Evolutionary conservation across 2,329 filamentous ascomycete genomes (phyloP).

Genomic region (Fusarium sp.): DNA sequence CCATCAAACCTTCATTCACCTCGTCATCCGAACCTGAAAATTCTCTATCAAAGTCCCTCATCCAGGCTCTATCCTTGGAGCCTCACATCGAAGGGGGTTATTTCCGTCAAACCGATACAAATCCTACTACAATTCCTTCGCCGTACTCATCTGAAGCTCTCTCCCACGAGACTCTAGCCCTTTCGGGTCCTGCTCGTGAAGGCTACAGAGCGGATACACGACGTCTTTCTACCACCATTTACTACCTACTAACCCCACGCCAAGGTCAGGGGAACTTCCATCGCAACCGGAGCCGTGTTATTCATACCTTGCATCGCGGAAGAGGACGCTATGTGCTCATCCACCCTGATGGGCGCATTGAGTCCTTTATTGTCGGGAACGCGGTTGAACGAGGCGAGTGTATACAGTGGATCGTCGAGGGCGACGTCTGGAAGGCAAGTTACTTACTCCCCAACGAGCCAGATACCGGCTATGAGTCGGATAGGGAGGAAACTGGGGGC

Average conservation of each 20-base stretch:
- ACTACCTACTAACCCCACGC: constrained; percentile 68
- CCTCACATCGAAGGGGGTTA: constrained; percentile 72
- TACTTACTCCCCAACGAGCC: constrained; percentile 57
- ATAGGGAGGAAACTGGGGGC: constrained; percentile 54
- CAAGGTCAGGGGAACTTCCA: constrained; percentile 69
- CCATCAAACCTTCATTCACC: constrained; percentile 27
- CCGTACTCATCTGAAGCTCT: constrained; percentile 49
- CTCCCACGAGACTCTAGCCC: constrained; percentile 47
- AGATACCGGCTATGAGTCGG: constrained; percentile 36
- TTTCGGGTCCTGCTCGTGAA: constrained; percentile 46
- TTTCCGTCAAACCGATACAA: constrained; percentile 69
- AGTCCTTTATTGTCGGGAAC: constrained; percentile 70
- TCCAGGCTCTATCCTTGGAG: constrained; percentile 56
- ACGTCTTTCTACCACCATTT: constrained; percentile 68
- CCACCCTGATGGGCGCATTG: constrained; percentile 66
- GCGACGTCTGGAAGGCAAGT: constrained; percentile 72
- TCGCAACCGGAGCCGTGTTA: constrained; percentile 67
- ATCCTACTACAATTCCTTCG: constrained; percentile 61
- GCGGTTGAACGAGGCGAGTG: constrained; percentile 67
- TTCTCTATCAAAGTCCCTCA: constrained; percentile 35
- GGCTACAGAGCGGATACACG: constrained; percentile 54
- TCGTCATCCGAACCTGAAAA: constrained; percentile 30
- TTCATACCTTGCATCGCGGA: constrained; percentile 72
- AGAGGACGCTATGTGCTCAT: constrained; percentile 72
- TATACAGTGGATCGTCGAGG: constrained; percentile 75